These are phyloP conservation scores for Hygrophorus russula DNA, from an alignment of 768 basidiomycete genomes.

Conservation along the genomic window DNA sequence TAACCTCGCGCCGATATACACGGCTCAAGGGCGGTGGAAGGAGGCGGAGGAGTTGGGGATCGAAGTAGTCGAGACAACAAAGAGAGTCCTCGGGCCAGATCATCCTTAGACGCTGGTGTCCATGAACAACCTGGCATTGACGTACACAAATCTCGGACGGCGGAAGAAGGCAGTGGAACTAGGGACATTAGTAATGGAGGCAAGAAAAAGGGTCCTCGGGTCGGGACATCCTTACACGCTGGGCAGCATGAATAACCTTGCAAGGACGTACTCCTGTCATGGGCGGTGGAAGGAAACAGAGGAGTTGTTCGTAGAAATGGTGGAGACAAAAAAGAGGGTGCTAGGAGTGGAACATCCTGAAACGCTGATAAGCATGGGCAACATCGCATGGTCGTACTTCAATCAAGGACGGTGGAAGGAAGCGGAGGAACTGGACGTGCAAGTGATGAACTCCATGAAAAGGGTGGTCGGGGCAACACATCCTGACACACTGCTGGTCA, in stretches of 20 bases:
- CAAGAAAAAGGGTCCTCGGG: neutral
- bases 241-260: neutral
- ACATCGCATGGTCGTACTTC: neutral
- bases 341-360: neutral
- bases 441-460: neutral
- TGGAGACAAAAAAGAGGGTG: neutral
- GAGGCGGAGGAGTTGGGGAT: too few species aligned
- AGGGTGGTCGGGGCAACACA: neutral
- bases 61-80: neutral
- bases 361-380: neutral
- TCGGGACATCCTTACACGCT: neutral
- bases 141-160: too few species aligned
- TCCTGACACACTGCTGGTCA: constrained; percentile 1
- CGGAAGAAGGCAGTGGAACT: neutral
- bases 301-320: too few species aligned
- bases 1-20: neutral
- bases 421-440: neutral
- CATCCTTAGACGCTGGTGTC: neutral
- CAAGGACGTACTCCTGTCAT: neutral
- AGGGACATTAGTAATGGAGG: neutral
- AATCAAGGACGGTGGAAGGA: constrained; percentile 3
- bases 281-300: too few species aligned
- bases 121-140: too few species aligned
- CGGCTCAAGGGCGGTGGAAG: too few species aligned
- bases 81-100: neutral